Evolutionary conservation across 2,329 filamentous ascomycete genomes (phyloP).

Genomic region (Esteya vermicola): DNA sequence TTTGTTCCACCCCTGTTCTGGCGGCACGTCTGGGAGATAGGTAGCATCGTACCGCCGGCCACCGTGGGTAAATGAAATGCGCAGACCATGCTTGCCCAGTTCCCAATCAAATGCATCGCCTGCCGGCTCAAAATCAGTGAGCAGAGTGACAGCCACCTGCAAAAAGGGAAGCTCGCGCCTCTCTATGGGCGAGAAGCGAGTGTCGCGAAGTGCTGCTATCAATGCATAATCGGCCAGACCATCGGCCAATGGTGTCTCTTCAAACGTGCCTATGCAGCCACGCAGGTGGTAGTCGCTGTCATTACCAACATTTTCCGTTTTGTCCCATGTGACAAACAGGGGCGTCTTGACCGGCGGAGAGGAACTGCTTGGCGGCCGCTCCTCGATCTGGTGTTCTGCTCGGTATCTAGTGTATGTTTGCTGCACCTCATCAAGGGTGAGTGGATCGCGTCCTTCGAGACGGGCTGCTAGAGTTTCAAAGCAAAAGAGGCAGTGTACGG

Average conservation of each 20-base stretch:
- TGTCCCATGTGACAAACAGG: slow-evolving; percentile 94
- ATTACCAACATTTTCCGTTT: slow-evolving; percentile 25
- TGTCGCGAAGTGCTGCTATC: slow-evolving; percentile 57
- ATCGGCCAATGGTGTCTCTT: slow-evolving; percentile 54
- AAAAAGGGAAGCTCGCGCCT: slow-evolving; percentile 40
- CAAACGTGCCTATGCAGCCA: slow-evolving; percentile 94
- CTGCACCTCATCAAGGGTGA: slow-evolving; percentile 56
- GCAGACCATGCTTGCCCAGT: slow-evolving; percentile 72
- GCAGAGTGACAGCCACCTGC: slow-evolving; percentile 60
- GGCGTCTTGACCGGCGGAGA: slow-evolving; percentile 42
- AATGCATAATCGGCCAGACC: slow-evolving; percentile 71
- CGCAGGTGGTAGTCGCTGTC: slow-evolving; percentile 47
- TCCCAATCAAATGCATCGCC: slow-evolving; percentile 66
- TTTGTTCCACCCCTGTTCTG: slow-evolving; percentile 88
- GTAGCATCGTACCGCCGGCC: slow-evolving; percentile 62
- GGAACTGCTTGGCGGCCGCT: neutral
- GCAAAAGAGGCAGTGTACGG: slow-evolving; percentile 80
- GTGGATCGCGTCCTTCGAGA: slow-evolving; percentile 54
- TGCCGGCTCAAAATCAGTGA: slow-evolving; percentile 72
- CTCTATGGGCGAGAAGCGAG: slow-evolving; percentile 43
- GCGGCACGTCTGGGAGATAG: slow-evolving; percentile 82
- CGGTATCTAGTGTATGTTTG: slow-evolving; percentile 40
- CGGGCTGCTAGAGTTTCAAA: slow-evolving; percentile 75
- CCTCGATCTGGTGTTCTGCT: slow-evolving; percentile 7
- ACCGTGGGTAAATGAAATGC: slow-evolving; percentile 68